Evolutionary conservation across 2,329 filamentous ascomycete genomes (phyloP).

Genomic region (Didymella glomerata): DNA sequence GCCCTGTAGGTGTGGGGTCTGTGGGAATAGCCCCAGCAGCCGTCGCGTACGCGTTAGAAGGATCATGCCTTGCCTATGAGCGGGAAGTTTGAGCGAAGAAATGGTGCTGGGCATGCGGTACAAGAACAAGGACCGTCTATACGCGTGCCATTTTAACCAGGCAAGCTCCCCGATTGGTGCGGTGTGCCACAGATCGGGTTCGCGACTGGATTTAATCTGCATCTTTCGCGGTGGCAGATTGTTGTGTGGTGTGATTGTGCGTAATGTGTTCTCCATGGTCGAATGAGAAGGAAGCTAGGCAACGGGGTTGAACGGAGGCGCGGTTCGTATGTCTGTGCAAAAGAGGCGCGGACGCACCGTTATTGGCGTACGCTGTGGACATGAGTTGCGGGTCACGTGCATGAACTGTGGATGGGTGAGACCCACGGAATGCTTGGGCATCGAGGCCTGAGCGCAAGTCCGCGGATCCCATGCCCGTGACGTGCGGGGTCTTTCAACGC

Average conservation of each 20-base stretch:
- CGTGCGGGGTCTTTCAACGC: neutral
- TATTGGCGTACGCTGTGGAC: neutral
- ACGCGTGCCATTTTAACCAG: conserved; percentile 4
- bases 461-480: neutral
- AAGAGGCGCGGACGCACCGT: conserved; percentile 5
- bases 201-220: neutral
- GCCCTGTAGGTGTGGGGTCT: conserved; percentile 3
- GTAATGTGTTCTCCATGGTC: neutral
- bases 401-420: neutral
- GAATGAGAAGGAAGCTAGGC: conserved; percentile 3
- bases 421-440: neutral
- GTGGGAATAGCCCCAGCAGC: neutral
- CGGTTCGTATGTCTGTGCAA: neutral
- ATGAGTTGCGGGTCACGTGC: conserved; percentile 12
- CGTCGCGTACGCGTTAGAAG: neutral
- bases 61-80: neutral
- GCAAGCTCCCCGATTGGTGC: conserved; percentile 13
- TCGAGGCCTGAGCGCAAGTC: conserved; percentile 1
- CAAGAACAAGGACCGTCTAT: neutral
- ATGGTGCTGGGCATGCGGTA: neutral
- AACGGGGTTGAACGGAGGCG: neutral
- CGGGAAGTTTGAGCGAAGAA: neutral
- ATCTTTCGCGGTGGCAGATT: neutral
- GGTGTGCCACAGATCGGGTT: neutral
- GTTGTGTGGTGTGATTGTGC: neutral